Percentiles rank a stretch among this genome's conserved stretches.
Conservation (phyloP, 768 basidiomycete genomes). For the Hypholoma sublateritium region DNA sequence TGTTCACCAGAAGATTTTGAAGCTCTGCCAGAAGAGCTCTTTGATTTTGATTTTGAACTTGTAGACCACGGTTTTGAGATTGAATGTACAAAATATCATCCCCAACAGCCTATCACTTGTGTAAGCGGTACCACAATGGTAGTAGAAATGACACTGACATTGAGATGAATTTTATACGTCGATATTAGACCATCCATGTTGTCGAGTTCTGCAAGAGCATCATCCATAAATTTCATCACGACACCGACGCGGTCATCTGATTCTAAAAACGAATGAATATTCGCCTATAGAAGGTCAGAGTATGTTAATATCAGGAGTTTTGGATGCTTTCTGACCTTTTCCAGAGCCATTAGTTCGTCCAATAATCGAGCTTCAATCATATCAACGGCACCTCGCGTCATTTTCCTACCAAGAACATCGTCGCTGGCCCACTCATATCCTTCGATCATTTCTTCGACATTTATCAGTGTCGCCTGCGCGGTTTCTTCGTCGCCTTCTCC, state of each 20-base stretch:
- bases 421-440: conserved; percentile 96
- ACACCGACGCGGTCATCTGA: conserved; percentile 87
- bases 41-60: conserved; percentile 97
- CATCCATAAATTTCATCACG: conserved; percentile 87
- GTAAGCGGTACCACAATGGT: not conserved
- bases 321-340: conserved; percentile 60
- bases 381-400: conserved; percentile 76
- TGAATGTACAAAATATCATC: conserved; percentile 97
- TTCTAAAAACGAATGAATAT: conserved; percentile 96
- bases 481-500: conserved; percentile 68
- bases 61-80: conserved; percentile 92
- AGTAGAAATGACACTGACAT: conserved; percentile 52
- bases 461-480: conserved; percentile 79
- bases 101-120: conserved; percentile 70
- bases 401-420: conserved; percentile 65
- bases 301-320: conserved; percentile 2
- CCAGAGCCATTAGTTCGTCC: conserved; percentile 89
- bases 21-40: conserved; percentile 80
- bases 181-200: conserved; percentile 86
- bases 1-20: conserved; percentile 77
- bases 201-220: conserved; percentile 86
- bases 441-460: conserved; percentile 98
- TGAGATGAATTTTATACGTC: conserved; percentile 95
- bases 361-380: conserved; percentile 87
- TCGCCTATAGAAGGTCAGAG: conserved; percentile 58